Evolutionary conservation across 257 asterid genomes (phyloP).

Genomic region (Primulina eburnea): DNA sequence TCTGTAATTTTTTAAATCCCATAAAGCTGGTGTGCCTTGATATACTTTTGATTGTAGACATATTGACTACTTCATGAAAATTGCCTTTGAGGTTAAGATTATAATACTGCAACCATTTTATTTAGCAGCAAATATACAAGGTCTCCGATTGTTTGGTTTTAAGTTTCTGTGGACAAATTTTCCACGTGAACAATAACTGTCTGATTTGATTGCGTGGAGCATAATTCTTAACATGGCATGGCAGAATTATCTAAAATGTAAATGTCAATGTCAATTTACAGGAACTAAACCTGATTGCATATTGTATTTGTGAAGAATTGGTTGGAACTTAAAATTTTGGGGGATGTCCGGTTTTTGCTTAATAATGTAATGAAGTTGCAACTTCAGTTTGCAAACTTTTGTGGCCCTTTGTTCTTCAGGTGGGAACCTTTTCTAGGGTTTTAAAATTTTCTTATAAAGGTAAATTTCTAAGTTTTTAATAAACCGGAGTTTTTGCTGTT

Average conservation of each 20-base stretch:
- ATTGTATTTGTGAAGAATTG: background rate
- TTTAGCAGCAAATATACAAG: too few relatives aligned
- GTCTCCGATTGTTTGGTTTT: too few relatives aligned
- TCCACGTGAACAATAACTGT: background rate
- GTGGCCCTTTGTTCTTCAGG: background rate
- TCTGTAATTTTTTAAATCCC: background rate
- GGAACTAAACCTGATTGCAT: background rate
- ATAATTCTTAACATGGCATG: background rate
- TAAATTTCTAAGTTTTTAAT: too few relatives aligned
- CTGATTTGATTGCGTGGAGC: background rate
- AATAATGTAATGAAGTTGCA: background rate
- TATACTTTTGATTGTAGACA: too few relatives aligned
- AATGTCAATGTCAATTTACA: background rate
- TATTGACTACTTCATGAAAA: too few relatives aligned
- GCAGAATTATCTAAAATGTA: background rate
- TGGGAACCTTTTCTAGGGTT: background rate
- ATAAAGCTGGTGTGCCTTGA: background rate
- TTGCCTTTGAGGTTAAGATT: too few relatives aligned
- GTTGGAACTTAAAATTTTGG: too few relatives aligned
- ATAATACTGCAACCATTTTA: too few relatives aligned
- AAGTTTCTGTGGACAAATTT: too few relatives aligned
- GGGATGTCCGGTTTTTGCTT: background rate
- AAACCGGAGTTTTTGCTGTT: background rate
- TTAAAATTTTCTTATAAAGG: too few relatives aligned
- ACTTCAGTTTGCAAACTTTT: background rate